Evolutionary conservation across 768 basidiomycete species (phyloP), one percentile per base, ranked within the genome.

Genomic region (Boletus huronensis): DNA sequence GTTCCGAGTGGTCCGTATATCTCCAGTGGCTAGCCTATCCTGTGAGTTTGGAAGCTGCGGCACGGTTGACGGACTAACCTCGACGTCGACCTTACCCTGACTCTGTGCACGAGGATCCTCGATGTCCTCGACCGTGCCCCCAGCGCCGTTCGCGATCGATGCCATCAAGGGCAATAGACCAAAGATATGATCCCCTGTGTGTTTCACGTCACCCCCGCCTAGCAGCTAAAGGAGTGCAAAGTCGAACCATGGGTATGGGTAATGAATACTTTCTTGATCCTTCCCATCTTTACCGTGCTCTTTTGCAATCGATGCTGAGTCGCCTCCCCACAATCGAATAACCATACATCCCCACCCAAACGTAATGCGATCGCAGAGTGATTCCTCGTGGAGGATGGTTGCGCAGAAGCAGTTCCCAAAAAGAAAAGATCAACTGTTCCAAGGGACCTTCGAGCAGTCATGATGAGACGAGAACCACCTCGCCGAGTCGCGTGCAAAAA

Each of bases 1-100:
- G 89, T 90, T 19, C 93, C 92, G 7, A 84, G 70, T 11, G 90
- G 93, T 6, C 93, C 93, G 60, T 93, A 95, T 48, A 95, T 90
- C 67, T 94, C 88, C 3, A 93, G 58, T 17, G 79, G 79, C 88
- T 90, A 58, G 16, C 32, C n/a, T 17, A 26, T 34, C 41, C 14
- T 23, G 17, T 71, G 32, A 66, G 54, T 45, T 19, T 53, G 51
- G 44, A 8, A 25, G 42, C 38, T 29, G 29, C 1, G 31, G 41
- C 9, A 11, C 7, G 10, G 21, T 25, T 21, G 40, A 52, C 28
- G 28, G 53, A 61, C 66, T 14, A 11, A 69, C 67, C 57, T 62
- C 54, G 28, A 43, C 16, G 1, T 64, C 39, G 6, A n/a, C 44
- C 43, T 25, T 21, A 25, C 32, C 35, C 32, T 26, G 57, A 46